phyloP scores from a whole-genome alignment of 495 filamentous ascomycete genomes.

The Aspergillus indologenus region DNA sequence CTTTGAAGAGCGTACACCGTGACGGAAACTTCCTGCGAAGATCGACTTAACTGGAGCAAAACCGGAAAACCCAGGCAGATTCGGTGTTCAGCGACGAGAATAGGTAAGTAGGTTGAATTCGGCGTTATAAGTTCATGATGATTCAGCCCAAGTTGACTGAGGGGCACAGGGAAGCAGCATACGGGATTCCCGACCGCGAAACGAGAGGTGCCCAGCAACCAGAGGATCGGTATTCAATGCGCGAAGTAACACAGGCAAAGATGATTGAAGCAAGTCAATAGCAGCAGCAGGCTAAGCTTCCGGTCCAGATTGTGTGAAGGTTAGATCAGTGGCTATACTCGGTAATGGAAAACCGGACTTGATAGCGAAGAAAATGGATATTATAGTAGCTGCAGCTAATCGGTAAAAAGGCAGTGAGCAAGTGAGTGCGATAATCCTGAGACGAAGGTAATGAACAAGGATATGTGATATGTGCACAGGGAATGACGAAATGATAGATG shows the following conservation, averaged over 20 bases:
- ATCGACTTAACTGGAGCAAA: not conserved
- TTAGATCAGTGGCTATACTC: not conserved
- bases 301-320: not conserved
- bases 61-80: not conserved
- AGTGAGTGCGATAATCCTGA: not conserved
- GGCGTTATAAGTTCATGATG: slow-evolving; percentile 11
- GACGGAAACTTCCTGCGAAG: not conserved
- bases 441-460: not conserved
- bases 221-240: not conserved
- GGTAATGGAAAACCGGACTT: not conserved
- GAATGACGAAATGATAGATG: not conserved
- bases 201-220: not conserved
- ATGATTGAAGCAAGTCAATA: not conserved
- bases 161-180: slow-evolving; percentile 9
- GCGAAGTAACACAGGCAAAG: not conserved
- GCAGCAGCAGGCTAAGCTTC: not conserved
- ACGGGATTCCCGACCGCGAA: not conserved
- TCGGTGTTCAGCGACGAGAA: not conserved
- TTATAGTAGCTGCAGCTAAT: not conserved
- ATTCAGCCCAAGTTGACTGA: not conserved
- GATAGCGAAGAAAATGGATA: not conserved
- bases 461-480: not conserved
- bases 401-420: not conserved
- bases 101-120: not conserved
- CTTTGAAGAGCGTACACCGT: not conserved